Conservation (phyloP, 331 rosid genomes). For the Arachis monticola region DNA sequence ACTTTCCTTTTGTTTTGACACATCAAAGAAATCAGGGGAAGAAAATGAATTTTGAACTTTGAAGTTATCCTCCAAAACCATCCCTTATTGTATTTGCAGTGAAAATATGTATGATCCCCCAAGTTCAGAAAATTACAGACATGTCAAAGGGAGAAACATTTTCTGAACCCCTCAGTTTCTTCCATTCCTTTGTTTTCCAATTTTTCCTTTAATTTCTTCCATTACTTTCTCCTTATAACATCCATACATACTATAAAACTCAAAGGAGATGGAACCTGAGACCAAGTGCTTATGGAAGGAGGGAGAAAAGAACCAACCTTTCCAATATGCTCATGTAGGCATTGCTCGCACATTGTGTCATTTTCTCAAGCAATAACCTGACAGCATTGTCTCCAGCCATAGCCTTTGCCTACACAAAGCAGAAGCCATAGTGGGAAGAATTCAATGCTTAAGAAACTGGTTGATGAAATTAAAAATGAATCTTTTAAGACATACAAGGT, state of each 20-base stretch:
- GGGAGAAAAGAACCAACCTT: conserved; percentile 55
- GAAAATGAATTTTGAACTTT: conserved; percentile 9
- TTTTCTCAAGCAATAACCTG: conserved; percentile 89
- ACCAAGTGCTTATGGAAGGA: conserved; percentile 13
- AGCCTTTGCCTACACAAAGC: conserved; percentile 85
- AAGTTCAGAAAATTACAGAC: conserved; percentile 1
- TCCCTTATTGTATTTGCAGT: background rate
- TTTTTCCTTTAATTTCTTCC: background rate
- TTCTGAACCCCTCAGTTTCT: conserved; percentile 7
- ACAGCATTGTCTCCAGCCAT: conserved; percentile 97
- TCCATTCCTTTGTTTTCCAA: background rate
- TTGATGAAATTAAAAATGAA: conserved; percentile 1
- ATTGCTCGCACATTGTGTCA: conserved; percentile 89
- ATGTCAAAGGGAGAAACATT: conserved; percentile 2
- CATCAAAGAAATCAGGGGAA: background rate
- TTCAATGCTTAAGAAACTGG: conserved; percentile 29
- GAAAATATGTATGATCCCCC: background rate
- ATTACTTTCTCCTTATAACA: conserved; percentile 15
- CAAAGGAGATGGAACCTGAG: conserved; percentile 19
- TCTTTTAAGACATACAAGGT: conserved; percentile 8
- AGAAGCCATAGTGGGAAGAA: conserved; percentile 35
- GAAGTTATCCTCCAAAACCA: conserved; percentile 21
- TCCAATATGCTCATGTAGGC: conserved; percentile 93
- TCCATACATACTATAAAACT: conserved; percentile 22
- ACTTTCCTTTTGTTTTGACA: conserved; percentile 2